Evolutionary conservation across 805 yeast genomes (phyloP), one percentile per base, ranked within the genome.

Genomic region (Candida ulmi): DNA sequence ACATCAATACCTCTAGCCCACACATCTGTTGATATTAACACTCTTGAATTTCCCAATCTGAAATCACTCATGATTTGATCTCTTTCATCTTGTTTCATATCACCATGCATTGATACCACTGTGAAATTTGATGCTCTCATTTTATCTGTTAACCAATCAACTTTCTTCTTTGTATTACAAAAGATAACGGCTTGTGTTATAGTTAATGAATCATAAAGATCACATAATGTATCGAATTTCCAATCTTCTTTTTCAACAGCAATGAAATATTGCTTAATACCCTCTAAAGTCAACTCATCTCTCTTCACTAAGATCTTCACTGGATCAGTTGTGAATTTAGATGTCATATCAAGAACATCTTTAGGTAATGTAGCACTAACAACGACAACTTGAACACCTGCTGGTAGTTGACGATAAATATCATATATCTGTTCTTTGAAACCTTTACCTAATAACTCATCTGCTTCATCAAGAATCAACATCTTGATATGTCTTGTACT

Each of bases 1-100:
- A 91, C 98, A 67, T 91, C 99, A 51, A 91, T 93, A 61, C 99
- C 99, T 68, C 99, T 78, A 37, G 99, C 99, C 83, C 91, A 85
- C 57, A 93, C 84, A 67, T 93, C 99, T 31, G 99, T 93, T 51
- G 97, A 83, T 60, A 93, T 93, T 62, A 93, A 72, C 37, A 93
- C 91, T 62, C 99, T 78, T 39, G 96, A 86, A 51, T 84, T 78
- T 44, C 99, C 99, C 43, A 83, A 72, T 65, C 99, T 76, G 78
- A 93, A 93, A 65, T 90, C 97, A 62, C 80, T 79, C 99, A 93
- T 93, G 54, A 93, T 86, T 55, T 78, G 70, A 66, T 93, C 97
- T 68, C 99, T 78, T 62, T 91, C 96, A 56, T 82, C 83, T 69
- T 93, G 99, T 56, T 86, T 80, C 86, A 93, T 81, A 61, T 93